Evolutionary conservation across 2,329 filamentous ascomycete genomes (phyloP).

Genomic region (Cephalotrichum gorgonifer): DNA sequence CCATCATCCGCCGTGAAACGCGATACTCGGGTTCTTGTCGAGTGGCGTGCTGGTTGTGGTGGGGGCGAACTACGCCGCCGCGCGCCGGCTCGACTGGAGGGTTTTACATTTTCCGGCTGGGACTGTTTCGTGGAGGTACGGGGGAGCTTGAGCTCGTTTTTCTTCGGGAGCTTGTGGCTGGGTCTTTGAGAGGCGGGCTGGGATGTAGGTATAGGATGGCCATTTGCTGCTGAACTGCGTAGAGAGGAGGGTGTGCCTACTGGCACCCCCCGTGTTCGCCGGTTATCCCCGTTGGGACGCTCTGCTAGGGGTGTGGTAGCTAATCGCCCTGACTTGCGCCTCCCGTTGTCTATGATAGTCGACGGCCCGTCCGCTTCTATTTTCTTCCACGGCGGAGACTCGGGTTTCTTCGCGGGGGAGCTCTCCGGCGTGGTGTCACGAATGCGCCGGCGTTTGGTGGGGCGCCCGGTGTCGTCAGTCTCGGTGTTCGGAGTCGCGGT

Average conservation of each 20-base stretch:
- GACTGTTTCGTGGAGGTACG: neutral
- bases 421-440: constrained; percentile 31
- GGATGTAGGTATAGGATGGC: neutral
- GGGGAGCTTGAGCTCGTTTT: neutral
- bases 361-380: constrained; percentile 78
- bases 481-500: constrained; percentile 15
- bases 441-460: constrained; percentile 56
- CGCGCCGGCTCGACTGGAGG: constrained; percentile 6
- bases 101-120: constrained; percentile 1
- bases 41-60: constrained; percentile 25
- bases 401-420: constrained; percentile 34
- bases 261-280: constrained; percentile 37
- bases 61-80: constrained; percentile 17
- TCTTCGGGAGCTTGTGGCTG: constrained; percentile 5
- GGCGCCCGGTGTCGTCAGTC: constrained; percentile 32
- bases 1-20: constrained; percentile 16
- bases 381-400: constrained; percentile 91
- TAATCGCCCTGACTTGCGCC: constrained; percentile 55
- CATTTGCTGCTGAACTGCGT: neutral
- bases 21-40: constrained; percentile 30
- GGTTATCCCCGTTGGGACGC: constrained; percentile 37
- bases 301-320: constrained; percentile 46
- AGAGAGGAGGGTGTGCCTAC: constrained; percentile 21
- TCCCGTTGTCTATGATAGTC: constrained; percentile 66
- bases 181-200: constrained; percentile 11